Percentiles rank a stretch among this genome's conserved stretches.
Conservation (phyloP, 1,284 basidiomycete genomes). For the Rhodotorula sp. region DNA sequence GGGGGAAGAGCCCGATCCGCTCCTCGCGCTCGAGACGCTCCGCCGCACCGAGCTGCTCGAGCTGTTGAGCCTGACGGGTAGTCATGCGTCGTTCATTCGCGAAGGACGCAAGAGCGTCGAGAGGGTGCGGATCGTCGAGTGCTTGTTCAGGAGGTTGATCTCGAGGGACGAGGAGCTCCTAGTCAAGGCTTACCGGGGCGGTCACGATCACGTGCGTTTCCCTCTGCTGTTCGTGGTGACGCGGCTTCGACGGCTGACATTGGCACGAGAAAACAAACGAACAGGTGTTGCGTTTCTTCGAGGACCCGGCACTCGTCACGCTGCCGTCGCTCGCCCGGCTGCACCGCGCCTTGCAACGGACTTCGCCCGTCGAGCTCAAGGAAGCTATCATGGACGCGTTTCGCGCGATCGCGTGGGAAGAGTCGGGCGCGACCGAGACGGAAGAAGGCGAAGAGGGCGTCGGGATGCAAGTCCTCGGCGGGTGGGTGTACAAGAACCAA, state of each 20-base stretch:
- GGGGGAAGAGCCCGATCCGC: slow-evolving; percentile 36
- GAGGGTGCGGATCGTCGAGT: slow-evolving; percentile 40
- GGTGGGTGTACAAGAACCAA: slow-evolving; percentile 38
- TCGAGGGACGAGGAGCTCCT: slow-evolving; percentile 33
- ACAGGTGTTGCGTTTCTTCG: slow-evolving; percentile 38
- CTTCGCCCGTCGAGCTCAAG: slow-evolving; percentile 26
- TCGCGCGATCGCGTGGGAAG: slow-evolving; percentile 40
- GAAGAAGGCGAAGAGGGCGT: slow-evolving; percentile 40
- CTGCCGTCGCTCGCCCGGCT: slow-evolving; percentile 27
- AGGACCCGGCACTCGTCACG: slow-evolving; percentile 31
- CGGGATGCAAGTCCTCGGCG: slow-evolving; percentile 39
- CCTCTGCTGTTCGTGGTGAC: not conserved
- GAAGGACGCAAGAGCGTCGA: slow-evolving; percentile 36
- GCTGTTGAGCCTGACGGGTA: slow-evolving; percentile 35
- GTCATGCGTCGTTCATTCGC: slow-evolving; percentile 38
- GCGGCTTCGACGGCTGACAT: not conserved
- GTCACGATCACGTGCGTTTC: slow-evolving; percentile 33
- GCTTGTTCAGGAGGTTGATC: slow-evolving; percentile 36
- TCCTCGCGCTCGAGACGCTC: slow-evolving; percentile 32
- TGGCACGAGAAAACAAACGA: fast-evolving
- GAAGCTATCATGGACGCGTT: slow-evolving; percentile 41
- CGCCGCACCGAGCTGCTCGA: slow-evolving; percentile 36
- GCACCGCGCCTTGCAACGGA: slow-evolving; percentile 26
- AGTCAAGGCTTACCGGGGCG: slow-evolving; percentile 38
- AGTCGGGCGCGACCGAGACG: slow-evolving; percentile 39